phyloP scores from a whole-genome alignment of 768 basidiomycete species.

The Crepidotus variabilis region DNA sequence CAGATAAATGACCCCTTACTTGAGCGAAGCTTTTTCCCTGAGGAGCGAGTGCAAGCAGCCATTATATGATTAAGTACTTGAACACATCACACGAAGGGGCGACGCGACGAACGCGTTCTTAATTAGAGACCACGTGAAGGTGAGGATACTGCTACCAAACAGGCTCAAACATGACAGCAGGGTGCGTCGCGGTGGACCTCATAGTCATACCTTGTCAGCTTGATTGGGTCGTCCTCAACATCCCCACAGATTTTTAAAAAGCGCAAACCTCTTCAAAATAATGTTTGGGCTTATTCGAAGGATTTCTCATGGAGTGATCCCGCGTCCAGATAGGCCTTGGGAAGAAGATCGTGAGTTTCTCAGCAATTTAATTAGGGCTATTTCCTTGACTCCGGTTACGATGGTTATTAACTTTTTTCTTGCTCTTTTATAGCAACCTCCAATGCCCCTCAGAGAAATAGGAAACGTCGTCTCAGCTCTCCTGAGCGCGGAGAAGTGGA shows the following conservation, averaged over 20 bases:
- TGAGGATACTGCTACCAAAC: not conserved
- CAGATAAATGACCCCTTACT: too few species aligned
- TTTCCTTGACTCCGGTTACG: not conserved
- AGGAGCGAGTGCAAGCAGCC: too few species aligned
- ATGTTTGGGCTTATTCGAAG: slow-evolving; percentile 75
- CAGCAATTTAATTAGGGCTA: slow-evolving; percentile 7
- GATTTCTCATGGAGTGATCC: slow-evolving; percentile 65
- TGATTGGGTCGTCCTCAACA: not conserved
- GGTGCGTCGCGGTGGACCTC: not conserved
- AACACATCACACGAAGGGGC: not conserved
- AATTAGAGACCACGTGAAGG: not conserved
- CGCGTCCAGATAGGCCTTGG: slow-evolving; percentile 74
- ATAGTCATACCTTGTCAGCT: not conserved
- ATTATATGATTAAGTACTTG: not conserved
- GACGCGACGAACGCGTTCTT: not conserved
- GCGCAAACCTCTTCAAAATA: not conserved
- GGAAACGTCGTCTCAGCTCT: slow-evolving; percentile 62
- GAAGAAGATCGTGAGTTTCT: slow-evolving; percentile 64
- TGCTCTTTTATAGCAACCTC: slow-evolving; percentile 54
- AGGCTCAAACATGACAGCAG: slow-evolving; percentile 2
- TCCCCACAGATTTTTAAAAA: not conserved
- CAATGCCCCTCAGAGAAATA: slow-evolving; percentile 64
- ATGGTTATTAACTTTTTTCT: slow-evolving; percentile 9
- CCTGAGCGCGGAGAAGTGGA: slow-evolving; percentile 39
- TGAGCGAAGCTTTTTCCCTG: too few species aligned